Evolutionary conservation across 495 filamentous ascomycete species (phyloP), one percentile per base, ranked within the genome.

Genomic region (Sordaria brevicollis): DNA sequence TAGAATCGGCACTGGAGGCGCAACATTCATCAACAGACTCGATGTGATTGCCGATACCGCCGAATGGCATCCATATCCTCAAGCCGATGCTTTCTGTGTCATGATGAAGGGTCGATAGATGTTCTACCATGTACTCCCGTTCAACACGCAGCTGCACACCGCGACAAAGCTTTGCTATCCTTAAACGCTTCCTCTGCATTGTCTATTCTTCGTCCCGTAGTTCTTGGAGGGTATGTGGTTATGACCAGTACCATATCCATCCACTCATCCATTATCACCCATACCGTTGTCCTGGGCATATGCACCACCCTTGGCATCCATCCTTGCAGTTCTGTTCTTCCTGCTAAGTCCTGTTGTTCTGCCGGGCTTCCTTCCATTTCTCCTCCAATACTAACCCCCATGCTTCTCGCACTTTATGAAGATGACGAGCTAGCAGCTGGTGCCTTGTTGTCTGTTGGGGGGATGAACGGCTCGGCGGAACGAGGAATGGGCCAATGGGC

Each of bases 401-500:
- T 62, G 29, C 43, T 57, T 57, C 11, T 15, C 43, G 21, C 2
- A 6, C 49, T 33, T 41, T 62, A 62, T 29, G 49, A 62, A 21
- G 49, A 62, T 31, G 49, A 62, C 49, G 49, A 62, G 8, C 25
- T 29, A 3, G 25, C 49, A 33, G 49, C 11, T 62, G 49, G 25
- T 31, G 49, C 49, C 49, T 62, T 62, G 49, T 3, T 41, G 39
- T 19, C 29, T 25, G 43, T 62, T 31, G 49, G 65, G 21, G 81
- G 75, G 36, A 80, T 74, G 62, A 81, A 81, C 4, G 80, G 79
- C 74, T 82, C 80, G 66, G 73, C 76, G 43, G 75, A 77, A 71
- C 72, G 72, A 36, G 80, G 73, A 65, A 85, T 83, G 21, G 76
- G 72, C 66, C 78, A 76, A 70, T 89, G 85, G 62, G 92, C 86